Conservation (phyloP, 192 early-diverging fungal species). For the Dispira simplex region DNA sequence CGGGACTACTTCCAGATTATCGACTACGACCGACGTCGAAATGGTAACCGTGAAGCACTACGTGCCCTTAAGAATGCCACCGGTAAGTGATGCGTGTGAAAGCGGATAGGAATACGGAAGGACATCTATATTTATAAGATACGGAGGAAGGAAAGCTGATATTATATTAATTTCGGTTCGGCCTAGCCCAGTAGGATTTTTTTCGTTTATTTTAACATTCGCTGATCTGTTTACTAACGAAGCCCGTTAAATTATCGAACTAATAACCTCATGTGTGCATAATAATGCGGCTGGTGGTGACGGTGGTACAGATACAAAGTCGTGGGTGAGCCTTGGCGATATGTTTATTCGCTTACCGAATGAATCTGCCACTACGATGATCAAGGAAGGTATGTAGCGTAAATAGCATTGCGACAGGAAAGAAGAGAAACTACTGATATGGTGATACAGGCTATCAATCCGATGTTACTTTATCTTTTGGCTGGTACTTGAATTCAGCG, state of each 20-base stretch:
- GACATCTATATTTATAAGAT: not conserved
- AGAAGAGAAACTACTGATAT: not conserved
- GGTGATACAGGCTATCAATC: too few species aligned
- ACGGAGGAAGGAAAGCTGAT: not conserved
- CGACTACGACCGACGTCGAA: constrained; percentile 37
- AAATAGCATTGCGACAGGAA: not conserved
- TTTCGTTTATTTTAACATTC: not conserved
- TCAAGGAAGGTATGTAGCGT: constrained; percentile 31
- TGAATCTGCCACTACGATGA: constrained; percentile 26
- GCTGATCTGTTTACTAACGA: not conserved
- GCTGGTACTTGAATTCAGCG: not conserved
- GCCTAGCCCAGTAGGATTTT: not conserved
- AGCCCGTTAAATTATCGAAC: not conserved
- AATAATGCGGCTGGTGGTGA: too few species aligned
- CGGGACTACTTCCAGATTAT: constrained; percentile 20
- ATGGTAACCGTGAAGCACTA: constrained; percentile 39
- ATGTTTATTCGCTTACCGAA: constrained; percentile 40
- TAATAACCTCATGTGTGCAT: too few species aligned
- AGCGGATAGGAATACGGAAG: not conserved
- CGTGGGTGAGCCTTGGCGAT: constrained; percentile 40
- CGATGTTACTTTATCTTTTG: not conserved
- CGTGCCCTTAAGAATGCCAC: constrained; percentile 24
- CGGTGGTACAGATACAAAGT: constrained; percentile 24
- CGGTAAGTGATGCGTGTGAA: constrained; percentile 11
- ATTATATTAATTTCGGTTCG: not conserved